Conservation (phyloP, 768 basidiomycete genomes). For the Tricholoma matsutake region DNA sequence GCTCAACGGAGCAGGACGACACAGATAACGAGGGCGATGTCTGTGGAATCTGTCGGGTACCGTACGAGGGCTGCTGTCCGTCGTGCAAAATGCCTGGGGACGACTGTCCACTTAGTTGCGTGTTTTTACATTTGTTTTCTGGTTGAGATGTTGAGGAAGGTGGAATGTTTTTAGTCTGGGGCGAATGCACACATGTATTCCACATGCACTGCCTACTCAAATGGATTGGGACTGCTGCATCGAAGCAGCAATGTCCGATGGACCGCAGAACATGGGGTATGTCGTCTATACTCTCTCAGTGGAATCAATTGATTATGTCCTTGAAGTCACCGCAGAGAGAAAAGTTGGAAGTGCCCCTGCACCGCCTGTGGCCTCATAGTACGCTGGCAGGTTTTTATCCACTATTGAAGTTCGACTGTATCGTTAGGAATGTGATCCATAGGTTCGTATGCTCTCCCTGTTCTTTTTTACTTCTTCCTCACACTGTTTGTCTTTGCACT, state of each 20-base stretch:
- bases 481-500: background rate
- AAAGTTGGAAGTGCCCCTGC: conserved; percentile 32
- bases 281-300: conserved; percentile 22
- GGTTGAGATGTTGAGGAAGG: background rate
- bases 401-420: background rate
- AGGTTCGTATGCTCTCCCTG: background rate
- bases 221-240: conserved; percentile 88
- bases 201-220: conserved; percentile 98
- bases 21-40: conserved; percentile 54
- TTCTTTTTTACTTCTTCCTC: background rate
- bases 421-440: background rate
- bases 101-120: conserved; percentile 85
- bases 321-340: conserved; percentile 51
- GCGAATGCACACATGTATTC: conserved; percentile 95
- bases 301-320: background rate
- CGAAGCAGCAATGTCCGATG: conserved; percentile 98
- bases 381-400: background rate
- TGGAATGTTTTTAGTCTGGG: conserved; percentile 69
- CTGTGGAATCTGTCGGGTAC: conserved; percentile 87
- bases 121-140: conserved; percentile 14
- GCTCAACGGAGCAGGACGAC: conserved; percentile 34
- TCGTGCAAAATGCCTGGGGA: conserved; percentile 96
- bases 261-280: conserved; percentile 90
- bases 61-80: conserved; percentile 94
- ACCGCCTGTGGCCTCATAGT: background rate